Conservation (phyloP, 805 yeast species). For the Candida endomychidarum region DNA sequence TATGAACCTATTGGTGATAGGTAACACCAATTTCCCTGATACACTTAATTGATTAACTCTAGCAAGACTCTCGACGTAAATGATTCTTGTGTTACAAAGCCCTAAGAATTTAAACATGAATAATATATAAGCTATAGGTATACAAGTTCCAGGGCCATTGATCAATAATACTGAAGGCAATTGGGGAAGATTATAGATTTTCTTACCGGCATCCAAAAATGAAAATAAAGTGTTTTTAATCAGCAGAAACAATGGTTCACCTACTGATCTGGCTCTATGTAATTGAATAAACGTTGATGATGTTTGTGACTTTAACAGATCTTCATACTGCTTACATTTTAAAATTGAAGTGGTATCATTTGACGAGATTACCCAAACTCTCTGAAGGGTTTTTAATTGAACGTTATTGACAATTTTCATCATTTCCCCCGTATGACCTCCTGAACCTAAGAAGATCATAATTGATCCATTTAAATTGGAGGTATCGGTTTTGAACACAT, state of each 20-base stretch:
- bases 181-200: conserved; percentile 26
- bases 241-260: conserved; percentile 51
- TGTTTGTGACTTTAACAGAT: conserved; percentile 15
- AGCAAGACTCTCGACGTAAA: conserved; percentile 87
- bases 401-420: conserved; percentile 57
- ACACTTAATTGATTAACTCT: conserved; percentile 73
- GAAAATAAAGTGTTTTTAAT: conserved; percentile 45
- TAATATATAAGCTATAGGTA: conserved; percentile 62
- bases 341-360: conserved; percentile 52
- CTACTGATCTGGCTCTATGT: conserved; percentile 61
- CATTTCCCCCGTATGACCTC: conserved; percentile 98
- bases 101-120: conserved; percentile 52
- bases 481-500: conserved; percentile 7
- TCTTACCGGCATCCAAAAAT: conserved; percentile 24
- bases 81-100: conserved; percentile 50
- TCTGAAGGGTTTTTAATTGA: conserved; percentile 22
- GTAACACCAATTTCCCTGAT: conserved; percentile 70
- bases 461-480: conserved; percentile 21
- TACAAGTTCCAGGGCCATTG: conserved; percentile 85
- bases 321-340: conserved; percentile 40
- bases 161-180: conserved; percentile 48
- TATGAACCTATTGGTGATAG: conserved; percentile 71
- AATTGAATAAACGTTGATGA: conserved; percentile 30
- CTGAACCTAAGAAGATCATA: conserved; percentile 83
- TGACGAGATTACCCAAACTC: conserved; percentile 46